Base-by-base conservation (phyloP, 495 filamentous ascomycete species). In the Aspergillus ellipticus region DNA sequence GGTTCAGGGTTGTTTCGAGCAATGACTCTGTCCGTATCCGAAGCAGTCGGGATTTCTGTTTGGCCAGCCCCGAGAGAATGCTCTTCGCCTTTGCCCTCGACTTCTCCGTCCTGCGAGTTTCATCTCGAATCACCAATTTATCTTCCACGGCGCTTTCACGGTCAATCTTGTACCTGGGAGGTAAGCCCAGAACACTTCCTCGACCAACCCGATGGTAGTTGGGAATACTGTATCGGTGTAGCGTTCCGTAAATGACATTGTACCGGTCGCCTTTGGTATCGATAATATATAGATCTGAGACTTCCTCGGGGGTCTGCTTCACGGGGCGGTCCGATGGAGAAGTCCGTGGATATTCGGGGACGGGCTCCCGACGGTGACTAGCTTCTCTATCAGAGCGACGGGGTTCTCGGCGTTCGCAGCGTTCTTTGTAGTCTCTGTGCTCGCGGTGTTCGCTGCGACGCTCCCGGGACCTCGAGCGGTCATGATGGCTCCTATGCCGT, bases 211-310 rank as follows among this genome's bases (percentile, higher is more conserved):
- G 85, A 53, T 69, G 74, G 60, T 88, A 90, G 22, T 58, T 48
- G 1, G 86, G 85, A 19, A 86, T 66, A 42, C 65, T 78, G 59
- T 88, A 88, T 11, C 78, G 74, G 66, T 89, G 74, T 6, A 83
- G 68, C 22, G 77, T 80, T 2, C 85, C 85, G 61, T 86, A 90
- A 0, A 71, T 68, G 4, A 86, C 50, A 55, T 83, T 89, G 45
- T 79, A 71, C 15, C 67, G 70, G 63, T 90, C 88, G 1, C 88
- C 88, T 62, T 78, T 79, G 19, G 65, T 72, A 63, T 88, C 84
- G 8, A 84, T 54, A n/a, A 72, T 54, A 52, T 74, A 84, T 6
- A 62, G 41, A 42, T 67, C 61, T 15, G 62, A 51, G 24, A 20
- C 33, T 41, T 63, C 61, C 7, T 66, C 54, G 39, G 57, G 55